Conservation (phyloP, 208 protist species). For the Paratrypanosoma confusum region DNA sequence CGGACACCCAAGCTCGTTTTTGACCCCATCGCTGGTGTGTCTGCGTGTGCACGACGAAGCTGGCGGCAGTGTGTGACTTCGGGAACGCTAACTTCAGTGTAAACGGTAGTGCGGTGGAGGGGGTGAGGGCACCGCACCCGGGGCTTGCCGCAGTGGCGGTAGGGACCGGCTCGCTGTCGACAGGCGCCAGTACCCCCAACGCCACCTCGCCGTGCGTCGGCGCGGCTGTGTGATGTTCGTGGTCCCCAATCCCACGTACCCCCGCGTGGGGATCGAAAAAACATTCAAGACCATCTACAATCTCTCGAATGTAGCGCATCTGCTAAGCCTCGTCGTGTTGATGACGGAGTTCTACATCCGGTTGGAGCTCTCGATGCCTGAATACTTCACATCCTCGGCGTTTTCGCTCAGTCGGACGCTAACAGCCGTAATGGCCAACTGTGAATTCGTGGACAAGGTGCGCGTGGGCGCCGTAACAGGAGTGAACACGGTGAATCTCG, state of each 20-base stretch:
- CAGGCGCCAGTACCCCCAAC: no score
- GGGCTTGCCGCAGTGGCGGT: no score
- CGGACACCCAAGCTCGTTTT: no score
- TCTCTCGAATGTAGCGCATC: constrained; percentile 24
- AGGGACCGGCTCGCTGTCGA: no score
- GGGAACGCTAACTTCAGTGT: no score
- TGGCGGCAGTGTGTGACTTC: no score
- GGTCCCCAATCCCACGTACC: constrained; percentile 60
- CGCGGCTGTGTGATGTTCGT: constrained; percentile 84
- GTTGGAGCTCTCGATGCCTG: constrained; percentile 35
- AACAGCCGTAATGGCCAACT: constrained; percentile 34
- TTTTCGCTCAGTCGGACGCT: constrained; percentile 25
- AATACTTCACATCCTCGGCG: constrained; percentile 33
- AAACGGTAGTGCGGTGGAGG: no score
- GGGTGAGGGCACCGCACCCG: no score
- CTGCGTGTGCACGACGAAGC: no score
- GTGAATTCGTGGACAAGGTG: constrained; percentile 39
- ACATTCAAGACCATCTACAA: constrained; percentile 61
- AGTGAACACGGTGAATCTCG: constrained; percentile 27
- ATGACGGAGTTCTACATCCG: constrained; percentile 60
- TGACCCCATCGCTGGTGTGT: no score
- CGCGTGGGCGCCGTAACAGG: constrained; percentile 31
- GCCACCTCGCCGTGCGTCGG: no score
- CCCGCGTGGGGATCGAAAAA: constrained; percentile 38
- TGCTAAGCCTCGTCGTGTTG: constrained; percentile 39